A percentile compares a stretch with the other conserved stretches of the same genome.
Conservation (phyloP, 2,329 filamentous ascomycete genomes). For the Talaromyces sp. region DNA sequence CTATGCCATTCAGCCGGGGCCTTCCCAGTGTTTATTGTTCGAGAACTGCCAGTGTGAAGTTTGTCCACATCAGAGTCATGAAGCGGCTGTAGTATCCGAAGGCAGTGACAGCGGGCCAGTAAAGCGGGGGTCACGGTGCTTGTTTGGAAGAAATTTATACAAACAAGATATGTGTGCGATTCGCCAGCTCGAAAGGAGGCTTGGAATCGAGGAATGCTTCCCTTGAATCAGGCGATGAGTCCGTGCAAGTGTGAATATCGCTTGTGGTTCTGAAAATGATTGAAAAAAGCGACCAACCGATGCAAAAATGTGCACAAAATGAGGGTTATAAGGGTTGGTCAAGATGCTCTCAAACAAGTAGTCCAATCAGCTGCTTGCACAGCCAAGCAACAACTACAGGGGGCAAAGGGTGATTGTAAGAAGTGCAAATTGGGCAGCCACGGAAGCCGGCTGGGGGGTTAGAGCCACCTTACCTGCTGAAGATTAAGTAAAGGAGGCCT, state of each 20-base stretch:
- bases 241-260: not conserved
- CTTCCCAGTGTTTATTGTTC: not conserved
- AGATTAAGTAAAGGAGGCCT: not conserved
- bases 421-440: conserved; percentile 12
- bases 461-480: conserved; percentile 9
- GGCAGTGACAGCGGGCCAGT: not conserved
- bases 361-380: conserved; percentile 8
- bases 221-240: not conserved
- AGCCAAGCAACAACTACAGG: conserved; percentile 9
- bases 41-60: not conserved
- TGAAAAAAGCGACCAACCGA: not conserved
- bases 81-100: conserved; percentile 9
- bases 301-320: not conserved
- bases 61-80: not conserved
- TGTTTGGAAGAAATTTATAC: not conserved
- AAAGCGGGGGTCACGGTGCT: conserved; percentile 9
- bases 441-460: not conserved
- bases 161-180: not conserved
- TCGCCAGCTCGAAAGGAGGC: not conserved
- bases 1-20: not conserved
- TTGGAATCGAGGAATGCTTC: not conserved
- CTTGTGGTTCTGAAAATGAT: not conserved
- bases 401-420: not conserved
- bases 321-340: conserved; percentile 6
- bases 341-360: conserved; percentile 1